These are phyloP conservation scores for Fraxinus baroniana DNA, from an alignment of 305 asterid genomes.

Conservation along the genomic window DNA sequence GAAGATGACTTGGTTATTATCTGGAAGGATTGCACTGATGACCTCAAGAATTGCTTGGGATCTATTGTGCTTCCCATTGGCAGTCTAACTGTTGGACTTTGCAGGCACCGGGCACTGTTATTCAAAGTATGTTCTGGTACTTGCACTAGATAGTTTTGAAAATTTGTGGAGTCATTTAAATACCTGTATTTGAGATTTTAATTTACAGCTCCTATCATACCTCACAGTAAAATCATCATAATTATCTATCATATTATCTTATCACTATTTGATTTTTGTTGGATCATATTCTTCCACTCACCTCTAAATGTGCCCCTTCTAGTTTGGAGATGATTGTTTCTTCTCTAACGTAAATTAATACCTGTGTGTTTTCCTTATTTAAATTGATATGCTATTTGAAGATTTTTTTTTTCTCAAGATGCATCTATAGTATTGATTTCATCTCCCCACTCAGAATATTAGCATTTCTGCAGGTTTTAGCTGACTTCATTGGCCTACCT, in stretches of 20 bases:
- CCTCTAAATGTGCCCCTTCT: conserved; percentile 7
- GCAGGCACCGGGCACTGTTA: conserved; percentile 85
- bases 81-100: conserved; percentile 72
- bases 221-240: neutral
- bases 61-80: conserved; percentile 88
- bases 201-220: neutral
- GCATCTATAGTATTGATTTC: conserved; percentile 14
- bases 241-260: neutral
- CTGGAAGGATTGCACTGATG: conserved; percentile 87
- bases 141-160: conserved; percentile 13
- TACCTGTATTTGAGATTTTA: conserved; percentile 19
- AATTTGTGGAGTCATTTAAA: conserved; percentile 7
- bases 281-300: conserved; percentile 6
- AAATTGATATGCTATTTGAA: conserved; percentile 4
- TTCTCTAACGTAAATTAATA: neutral
- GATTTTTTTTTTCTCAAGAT: neutral
- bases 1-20: conserved; percentile 63
- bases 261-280: neutral
- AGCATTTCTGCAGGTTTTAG: conserved; percentile 68
- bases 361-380: neutral
- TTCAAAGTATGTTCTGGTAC: conserved; percentile 68
- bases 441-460: conserved; percentile 19
- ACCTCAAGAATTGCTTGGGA: conserved; percentile 81
- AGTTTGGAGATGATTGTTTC: conserved; percentile 8
- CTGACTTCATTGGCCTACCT: conserved; percentile 86